A percentile compares a stretch with the other conserved stretches of the same genome.
phyloP scores from a whole-genome alignment of 1,284 basidiomycete genomes.

The Lentinula novae-zelandiae region DNA sequence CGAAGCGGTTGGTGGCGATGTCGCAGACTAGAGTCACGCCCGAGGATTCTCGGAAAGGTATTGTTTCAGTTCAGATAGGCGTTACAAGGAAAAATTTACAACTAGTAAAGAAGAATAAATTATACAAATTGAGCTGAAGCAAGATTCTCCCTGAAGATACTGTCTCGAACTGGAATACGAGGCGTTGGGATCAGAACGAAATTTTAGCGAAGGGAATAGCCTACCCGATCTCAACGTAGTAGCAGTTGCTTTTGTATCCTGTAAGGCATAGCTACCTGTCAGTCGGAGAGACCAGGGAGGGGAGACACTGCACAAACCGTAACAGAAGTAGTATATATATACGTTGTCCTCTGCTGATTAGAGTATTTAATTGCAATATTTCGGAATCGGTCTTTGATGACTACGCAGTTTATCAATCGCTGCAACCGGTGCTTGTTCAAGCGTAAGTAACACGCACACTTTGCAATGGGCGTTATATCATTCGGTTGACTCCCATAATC shows the following conservation, averaged over 20 bases:
- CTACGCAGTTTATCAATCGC: constrained; percentile 17
- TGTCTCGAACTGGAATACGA: constrained; percentile 45
- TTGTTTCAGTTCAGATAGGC: not conserved
- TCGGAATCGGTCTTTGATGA: constrained; percentile 46
- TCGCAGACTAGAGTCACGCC: not conserved
- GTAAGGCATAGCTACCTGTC: not conserved
- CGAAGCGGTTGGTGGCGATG: not conserved
- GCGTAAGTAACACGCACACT: constrained; percentile 31
- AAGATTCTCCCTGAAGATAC: constrained; percentile 51
- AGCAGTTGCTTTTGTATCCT: constrained; percentile 43
- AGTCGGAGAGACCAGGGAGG: not conserved
- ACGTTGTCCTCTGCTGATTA: constrained; percentile 43
- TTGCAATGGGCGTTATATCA: constrained; percentile 29
- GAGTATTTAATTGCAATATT: constrained; percentile 49
- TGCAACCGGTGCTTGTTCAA: constrained; percentile 24
- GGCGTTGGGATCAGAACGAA: not conserved
- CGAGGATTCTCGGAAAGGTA: not conserved
- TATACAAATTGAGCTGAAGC: constrained; percentile 33
- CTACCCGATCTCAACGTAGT: constrained; percentile 33
- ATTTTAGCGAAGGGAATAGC: constrained; percentile 12
- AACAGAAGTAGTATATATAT: constrained; percentile 60
- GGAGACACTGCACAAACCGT: constrained; percentile 37
- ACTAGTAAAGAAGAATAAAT: not conserved
- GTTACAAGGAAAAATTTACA: not conserved
- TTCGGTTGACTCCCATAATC: constrained; percentile 28